phyloP scores from a whole-genome alignment of 1,284 basidiomycete species.

The Singerocomus inundabilis region DNA sequence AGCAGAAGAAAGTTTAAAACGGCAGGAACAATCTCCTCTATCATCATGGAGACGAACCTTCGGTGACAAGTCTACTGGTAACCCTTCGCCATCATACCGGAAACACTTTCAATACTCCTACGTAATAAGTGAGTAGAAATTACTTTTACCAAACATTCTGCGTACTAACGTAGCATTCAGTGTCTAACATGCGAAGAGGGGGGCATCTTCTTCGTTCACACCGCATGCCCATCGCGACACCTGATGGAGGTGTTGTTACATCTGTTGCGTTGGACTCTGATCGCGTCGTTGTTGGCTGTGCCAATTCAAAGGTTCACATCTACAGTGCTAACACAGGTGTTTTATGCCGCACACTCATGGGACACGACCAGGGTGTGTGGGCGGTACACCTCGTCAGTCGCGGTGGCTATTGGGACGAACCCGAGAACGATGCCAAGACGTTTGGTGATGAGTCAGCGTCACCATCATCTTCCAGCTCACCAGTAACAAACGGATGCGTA shows the following conservation, averaged over 20 bases:
- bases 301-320: conserved; percentile 85
- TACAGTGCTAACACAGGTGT: conserved; percentile 83
- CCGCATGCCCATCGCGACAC: conserved; percentile 52
- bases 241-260: conserved; percentile 79
- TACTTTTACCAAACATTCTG: neutral
- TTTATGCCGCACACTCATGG: conserved; percentile 74
- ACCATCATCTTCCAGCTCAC: neutral
- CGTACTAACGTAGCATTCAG: conserved; percentile 37
- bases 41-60: conserved; percentile 24
- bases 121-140: conserved; percentile 57
- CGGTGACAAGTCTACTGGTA: conserved; percentile 13
- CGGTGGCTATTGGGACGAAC: conserved; percentile 41
- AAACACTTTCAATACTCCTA: conserved; percentile 78
- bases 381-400: conserved; percentile 73
- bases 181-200: conserved; percentile 84
- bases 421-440: conserved; percentile 14
- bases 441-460: conserved; percentile 5
- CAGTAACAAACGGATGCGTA: conserved; percentile 26
- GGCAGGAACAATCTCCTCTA: conserved; percentile 22
- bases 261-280: conserved; percentile 83
- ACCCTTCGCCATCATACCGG: conserved; percentile 53
- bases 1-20: conserved; percentile 33
- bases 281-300: conserved; percentile 89
- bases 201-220: conserved; percentile 77
- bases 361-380: conserved; percentile 93